These are phyloP conservation scores for Lotus japonicus DNA, from an alignment of 306 rosid species.

Conservation along the genomic window DNA sequence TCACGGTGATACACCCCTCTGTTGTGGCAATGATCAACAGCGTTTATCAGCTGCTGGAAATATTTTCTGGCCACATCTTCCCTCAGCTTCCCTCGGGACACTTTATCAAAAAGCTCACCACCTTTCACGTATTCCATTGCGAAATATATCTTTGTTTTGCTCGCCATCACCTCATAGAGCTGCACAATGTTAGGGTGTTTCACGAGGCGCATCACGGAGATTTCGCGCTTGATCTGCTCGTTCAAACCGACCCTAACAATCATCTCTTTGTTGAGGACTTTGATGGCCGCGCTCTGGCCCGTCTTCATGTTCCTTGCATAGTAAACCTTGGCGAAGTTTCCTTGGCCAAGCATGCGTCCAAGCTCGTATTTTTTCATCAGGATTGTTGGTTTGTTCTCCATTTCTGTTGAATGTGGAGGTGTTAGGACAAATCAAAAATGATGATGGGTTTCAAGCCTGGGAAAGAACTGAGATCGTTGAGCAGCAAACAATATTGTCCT, in stretches of 20 bases:
- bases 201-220: constrained; percentile 41
- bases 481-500: background rate
- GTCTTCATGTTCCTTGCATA: constrained; percentile 41
- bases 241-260: constrained; percentile 35
- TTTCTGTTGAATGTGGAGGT: background rate
- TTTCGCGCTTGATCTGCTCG: constrained; percentile 59
- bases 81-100: constrained; percentile 42
- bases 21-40: constrained; percentile 56
- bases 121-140: constrained; percentile 56
- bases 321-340: constrained; percentile 57
- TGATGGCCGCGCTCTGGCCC: constrained; percentile 41
- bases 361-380: constrained; percentile 47
- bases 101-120: constrained; percentile 57
- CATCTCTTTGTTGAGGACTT: constrained; percentile 49
- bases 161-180: constrained; percentile 64
- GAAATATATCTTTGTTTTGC: constrained; percentile 57
- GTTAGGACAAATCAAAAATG: background rate
- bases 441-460: background rate
- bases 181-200: constrained; percentile 59
- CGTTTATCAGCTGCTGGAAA: constrained; percentile 58
- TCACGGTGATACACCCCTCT: constrained; percentile 60
- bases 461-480: background rate
- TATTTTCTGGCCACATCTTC: constrained; percentile 53
- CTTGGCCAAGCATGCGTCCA: constrained; percentile 51
- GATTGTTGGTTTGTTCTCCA: constrained; percentile 26